Evolutionary conservation across 2,329 filamentous ascomycete species (phyloP).

Genomic region (Venturia oleaginea): DNA sequence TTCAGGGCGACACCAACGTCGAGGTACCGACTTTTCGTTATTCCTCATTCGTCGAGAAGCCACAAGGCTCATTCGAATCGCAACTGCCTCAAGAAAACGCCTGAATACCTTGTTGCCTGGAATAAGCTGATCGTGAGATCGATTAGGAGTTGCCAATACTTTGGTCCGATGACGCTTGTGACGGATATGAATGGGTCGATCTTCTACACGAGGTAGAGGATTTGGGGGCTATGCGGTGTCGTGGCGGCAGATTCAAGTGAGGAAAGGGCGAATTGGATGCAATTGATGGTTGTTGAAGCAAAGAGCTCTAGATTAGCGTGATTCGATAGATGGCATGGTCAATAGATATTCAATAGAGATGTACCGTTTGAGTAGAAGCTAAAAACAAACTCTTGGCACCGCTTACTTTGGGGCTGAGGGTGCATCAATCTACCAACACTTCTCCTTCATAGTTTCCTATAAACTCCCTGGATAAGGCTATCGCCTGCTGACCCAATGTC

Average conservation of each 20-base stretch:
- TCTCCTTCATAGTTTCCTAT: conserved; percentile 4
- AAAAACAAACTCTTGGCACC: neutral
- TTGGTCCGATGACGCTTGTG: neutral
- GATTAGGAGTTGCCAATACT: neutral
- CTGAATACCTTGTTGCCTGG: neutral
- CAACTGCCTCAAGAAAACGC: neutral
- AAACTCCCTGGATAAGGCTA: neutral
- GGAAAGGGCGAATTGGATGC: neutral
- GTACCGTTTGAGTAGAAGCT: neutral
- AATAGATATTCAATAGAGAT: neutral
- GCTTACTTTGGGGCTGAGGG: neutral
- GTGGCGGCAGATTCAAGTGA: neutral
- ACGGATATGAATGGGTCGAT: neutral
- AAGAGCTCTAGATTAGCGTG: neutral
- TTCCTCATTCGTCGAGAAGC: neutral
- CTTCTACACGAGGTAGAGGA: neutral
- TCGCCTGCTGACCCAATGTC: conserved; percentile 1
- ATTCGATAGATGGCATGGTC: neutral
- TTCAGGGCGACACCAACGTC: neutral
- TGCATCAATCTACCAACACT: neutral
- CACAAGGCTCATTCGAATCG: neutral
- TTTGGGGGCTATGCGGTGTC: neutral
- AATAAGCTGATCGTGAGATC: neutral
- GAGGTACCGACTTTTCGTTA: neutral
- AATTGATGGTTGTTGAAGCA: neutral